These are phyloP conservation scores for Heritiera fomes DNA, from an alignment of 345 rosid species.

Conservation along the genomic window DNA sequence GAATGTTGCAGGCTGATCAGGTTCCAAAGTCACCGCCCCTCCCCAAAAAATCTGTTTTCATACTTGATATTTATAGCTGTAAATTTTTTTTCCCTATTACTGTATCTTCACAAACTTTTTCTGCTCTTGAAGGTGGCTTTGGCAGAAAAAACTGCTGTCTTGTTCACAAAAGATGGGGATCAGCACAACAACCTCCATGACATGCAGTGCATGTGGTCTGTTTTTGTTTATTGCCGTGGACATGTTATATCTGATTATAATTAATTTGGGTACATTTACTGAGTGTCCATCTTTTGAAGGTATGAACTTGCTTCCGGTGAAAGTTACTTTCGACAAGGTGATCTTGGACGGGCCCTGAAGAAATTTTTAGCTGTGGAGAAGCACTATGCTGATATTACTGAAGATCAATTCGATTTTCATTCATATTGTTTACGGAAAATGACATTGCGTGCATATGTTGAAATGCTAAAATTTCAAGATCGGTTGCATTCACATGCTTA, in stretches of 20 bases:
- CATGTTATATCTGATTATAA: constrained; percentile 15
- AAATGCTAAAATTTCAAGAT: constrained; percentile 98
- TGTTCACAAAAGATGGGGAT: constrained; percentile 98
- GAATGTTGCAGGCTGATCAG: constrained; percentile 99
- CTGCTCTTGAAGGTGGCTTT: constrained; percentile 58
- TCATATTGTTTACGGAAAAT: constrained; percentile 98
- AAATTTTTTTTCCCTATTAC: constrained; percentile 1
- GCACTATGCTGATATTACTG: constrained; percentile 97
- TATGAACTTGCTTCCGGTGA: constrained; percentile 99
- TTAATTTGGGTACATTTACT: constrained; percentile 18
- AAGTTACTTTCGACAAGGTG: constrained; percentile 92
- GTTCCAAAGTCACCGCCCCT: constrained; percentile 38
- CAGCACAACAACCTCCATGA: constrained; percentile 99
- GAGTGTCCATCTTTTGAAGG: constrained; percentile 46
- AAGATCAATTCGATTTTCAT: constrained; percentile 98
- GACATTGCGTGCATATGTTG: constrained; percentile 96
- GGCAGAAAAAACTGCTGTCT: constrained; percentile 92
- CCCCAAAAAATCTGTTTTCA: not conserved
- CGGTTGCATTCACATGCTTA: constrained; percentile 87
- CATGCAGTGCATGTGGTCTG: constrained; percentile 99
- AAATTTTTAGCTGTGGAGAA: constrained; percentile 96
- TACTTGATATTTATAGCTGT: not conserved
- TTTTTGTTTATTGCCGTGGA: constrained; percentile 28
- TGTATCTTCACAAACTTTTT: not conserved
- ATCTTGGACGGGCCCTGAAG: constrained; percentile 93